Percentiles rank a stretch among this genome's conserved stretches.
Evolutionary conservation across 345 rosid species (phyloP).

Genomic region (Eucalyptus coolabah): DNA sequence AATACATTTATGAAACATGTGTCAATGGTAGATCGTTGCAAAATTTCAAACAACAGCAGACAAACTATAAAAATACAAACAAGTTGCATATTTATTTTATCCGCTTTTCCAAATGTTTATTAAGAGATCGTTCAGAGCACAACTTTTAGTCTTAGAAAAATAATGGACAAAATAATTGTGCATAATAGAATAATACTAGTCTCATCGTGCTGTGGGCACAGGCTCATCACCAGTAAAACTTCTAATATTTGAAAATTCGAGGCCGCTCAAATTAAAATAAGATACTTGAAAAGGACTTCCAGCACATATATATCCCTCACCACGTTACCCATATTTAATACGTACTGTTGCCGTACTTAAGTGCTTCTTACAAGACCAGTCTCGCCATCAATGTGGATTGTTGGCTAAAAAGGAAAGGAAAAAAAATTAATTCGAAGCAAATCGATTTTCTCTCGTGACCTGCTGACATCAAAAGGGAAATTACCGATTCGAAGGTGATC

Average conservation of each 20-base stretch:
- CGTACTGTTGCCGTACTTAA: no score
- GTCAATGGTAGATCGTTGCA: not conserved
- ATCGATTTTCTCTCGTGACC: not conserved
- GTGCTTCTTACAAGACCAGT: not conserved
- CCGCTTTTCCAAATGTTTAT: not conserved
- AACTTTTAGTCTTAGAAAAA: no score
- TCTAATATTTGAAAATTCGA: not conserved
- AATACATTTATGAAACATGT: not conserved
- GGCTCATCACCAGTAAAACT: not conserved
- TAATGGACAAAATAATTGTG: no score
- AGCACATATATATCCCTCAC: not conserved
- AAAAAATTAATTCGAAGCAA: no score
- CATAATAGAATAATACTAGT: no score
- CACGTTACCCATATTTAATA: not conserved
- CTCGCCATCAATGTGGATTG: not conserved
- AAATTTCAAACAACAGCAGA: not conserved
- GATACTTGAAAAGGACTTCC: not conserved
- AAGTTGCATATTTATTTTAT: not conserved
- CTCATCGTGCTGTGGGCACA: not conserved
- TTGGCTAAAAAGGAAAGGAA: not conserved
- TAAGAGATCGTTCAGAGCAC: not conserved
- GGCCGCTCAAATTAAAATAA: not conserved
- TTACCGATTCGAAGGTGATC: not conserved
- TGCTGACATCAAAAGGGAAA: no score
- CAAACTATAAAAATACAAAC: not conserved